These are phyloP conservation scores for Sphagnum contortum DNA, from an alignment of 225 moss, liverwort and hornwort species.

Conservation along the genomic window DNA sequence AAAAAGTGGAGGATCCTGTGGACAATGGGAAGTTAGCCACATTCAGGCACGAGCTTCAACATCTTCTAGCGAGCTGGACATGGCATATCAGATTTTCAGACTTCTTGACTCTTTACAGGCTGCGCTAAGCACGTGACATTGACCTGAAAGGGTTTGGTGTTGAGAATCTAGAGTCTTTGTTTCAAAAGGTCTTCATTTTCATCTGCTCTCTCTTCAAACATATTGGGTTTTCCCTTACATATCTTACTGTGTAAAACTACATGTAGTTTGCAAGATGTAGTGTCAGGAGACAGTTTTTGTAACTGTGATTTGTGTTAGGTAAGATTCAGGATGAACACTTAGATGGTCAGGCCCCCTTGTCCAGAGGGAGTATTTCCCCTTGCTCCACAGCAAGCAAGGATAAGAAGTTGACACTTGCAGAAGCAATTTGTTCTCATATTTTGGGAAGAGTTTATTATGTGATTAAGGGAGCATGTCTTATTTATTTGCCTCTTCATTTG, in stretches of 20 bases:
- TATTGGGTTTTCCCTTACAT: not conserved
- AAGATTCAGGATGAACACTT: too few species aligned
- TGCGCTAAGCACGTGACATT: conserved; percentile 52
- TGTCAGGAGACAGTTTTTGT: too few species aligned
- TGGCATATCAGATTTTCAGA: conserved; percentile 39
- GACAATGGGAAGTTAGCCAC: conserved; percentile 23
- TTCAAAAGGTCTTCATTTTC: conserved; percentile 37
- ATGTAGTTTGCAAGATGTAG: not conserved
- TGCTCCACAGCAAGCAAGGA: too few species aligned
- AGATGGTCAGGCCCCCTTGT: not conserved
- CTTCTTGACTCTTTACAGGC: conserved; percentile 34
- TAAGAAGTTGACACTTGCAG: too few species aligned
- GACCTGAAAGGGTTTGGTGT: conserved; percentile 52
- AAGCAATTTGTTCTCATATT: too few species aligned
- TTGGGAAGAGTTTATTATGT: too few species aligned
- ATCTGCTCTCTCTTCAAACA: not conserved
- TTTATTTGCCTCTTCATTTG: too few species aligned
- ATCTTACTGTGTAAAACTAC: not conserved
- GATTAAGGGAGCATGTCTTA: too few species aligned
- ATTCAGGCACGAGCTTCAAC: conserved; percentile 66
- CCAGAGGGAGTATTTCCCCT: not conserved
- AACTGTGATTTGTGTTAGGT: not conserved
- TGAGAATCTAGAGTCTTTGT: conserved; percentile 46
- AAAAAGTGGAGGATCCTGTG: conserved; percentile 36
- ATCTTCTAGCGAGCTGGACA: conserved; percentile 67